A percentile compares a stretch with the other conserved stretches of the same genome.
These are phyloP conservation scores for Coemansia sp. DNA, from an alignment of 192 early-diverging fungal genomes.

Conservation along the genomic window DNA sequence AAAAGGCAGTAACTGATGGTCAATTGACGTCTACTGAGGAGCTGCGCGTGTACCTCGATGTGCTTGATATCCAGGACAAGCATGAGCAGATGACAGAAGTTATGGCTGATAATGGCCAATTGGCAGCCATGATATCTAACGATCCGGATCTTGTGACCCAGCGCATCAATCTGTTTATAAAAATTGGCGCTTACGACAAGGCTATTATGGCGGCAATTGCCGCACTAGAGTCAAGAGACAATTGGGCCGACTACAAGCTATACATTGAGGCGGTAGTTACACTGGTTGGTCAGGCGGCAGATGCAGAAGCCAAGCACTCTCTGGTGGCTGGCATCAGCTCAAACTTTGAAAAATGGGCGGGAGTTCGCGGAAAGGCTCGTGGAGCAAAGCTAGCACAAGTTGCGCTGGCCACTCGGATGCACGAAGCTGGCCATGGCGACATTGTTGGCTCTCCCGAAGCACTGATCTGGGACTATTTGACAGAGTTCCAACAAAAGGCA, in stretches of 20 bases:
- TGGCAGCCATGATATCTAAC: conserved; percentile 65
- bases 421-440: conserved; percentile 2
- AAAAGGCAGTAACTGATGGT: conserved; percentile 69
- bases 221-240: conserved; percentile 49
- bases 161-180: conserved; percentile 56
- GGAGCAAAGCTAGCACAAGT: conserved; percentile 36
- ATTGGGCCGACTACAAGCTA: conserved; percentile 50
- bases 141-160: conserved; percentile 73
- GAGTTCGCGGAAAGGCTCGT: conserved; percentile 28
- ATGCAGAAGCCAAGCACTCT: neutral
- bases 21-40: conserved; percentile 72
- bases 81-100: conserved; percentile 63
- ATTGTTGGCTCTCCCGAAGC: conserved; percentile 10
- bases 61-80: conserved; percentile 68
- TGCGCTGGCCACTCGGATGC: conserved; percentile 19
- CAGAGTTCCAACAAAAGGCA: conserved; percentile 41
- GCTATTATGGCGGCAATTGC: conserved; percentile 47
- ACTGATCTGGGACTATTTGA: conserved; percentile 39
- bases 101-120: conserved; percentile 55
- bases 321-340: conserved; percentile 1
- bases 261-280: conserved; percentile 33
- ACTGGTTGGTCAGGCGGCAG: neutral
- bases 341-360: conserved; percentile 28
- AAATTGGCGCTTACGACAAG: conserved; percentile 52
- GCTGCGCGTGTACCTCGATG: conserved; percentile 72